Evolutionary conservation across 306 rosid genomes (phyloP).

Genomic region (Hippophae gyantsensis): DNA sequence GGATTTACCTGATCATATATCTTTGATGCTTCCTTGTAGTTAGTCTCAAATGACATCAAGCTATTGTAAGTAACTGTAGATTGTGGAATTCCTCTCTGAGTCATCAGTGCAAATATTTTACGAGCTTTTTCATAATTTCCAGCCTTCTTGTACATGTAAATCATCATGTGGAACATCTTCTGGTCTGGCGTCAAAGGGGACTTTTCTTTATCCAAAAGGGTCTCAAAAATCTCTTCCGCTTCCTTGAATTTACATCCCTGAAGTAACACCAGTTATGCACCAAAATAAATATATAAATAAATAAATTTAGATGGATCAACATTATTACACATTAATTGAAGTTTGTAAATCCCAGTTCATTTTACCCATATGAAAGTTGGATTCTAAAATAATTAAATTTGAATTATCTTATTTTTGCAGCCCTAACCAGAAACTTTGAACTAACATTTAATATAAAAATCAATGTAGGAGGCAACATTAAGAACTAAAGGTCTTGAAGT

Average conservation of each 20-base stretch:
- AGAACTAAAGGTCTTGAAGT: background rate
- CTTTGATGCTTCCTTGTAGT: slow-evolving; percentile 86
- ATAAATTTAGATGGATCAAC: too few relatives aligned
- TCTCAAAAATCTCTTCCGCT: slow-evolving; percentile 71
- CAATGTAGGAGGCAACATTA: background rate
- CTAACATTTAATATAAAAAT: background rate
- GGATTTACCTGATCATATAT: slow-evolving; percentile 77
- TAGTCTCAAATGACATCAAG: slow-evolving; percentile 81
- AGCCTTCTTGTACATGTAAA: slow-evolving; percentile 82
- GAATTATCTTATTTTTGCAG: background rate
- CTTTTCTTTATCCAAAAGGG: slow-evolving; percentile 55
- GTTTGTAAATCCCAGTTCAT: background rate
- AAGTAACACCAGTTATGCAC: slow-evolving; percentile 17
- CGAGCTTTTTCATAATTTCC: slow-evolving; percentile 88
- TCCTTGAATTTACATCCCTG: slow-evolving; percentile 74
- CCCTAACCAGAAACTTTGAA: background rate
- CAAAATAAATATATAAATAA: background rate
- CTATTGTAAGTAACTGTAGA: slow-evolving; percentile 79
- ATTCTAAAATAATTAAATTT: background rate
- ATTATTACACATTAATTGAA: too few relatives aligned
- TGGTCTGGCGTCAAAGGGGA: slow-evolving; percentile 78
- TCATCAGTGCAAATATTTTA: slow-evolving; percentile 63
- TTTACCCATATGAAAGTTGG: background rate
- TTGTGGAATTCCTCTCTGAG: slow-evolving; percentile 60
- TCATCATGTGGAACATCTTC: slow-evolving; percentile 92